Percentiles rank a stretch among this genome's conserved stretches.
These are phyloP conservation scores for Scedosporium apiospermum DNA, from an alignment of 2,329 filamentous ascomycete species.

Conservation along the genomic window DNA sequence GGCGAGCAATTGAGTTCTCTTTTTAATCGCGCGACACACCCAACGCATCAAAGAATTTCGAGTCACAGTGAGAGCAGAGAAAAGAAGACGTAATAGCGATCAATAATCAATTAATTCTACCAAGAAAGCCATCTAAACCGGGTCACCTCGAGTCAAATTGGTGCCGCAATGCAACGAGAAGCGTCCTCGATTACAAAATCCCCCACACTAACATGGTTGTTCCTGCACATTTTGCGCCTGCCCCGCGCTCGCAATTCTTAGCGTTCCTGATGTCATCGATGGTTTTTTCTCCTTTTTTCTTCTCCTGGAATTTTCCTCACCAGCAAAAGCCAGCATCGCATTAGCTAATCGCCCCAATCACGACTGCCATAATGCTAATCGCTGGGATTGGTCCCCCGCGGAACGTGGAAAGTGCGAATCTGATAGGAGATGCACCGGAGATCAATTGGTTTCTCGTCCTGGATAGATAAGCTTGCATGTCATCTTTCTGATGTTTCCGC, in stretches of 20 bases:
- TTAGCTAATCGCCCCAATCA: not conserved
- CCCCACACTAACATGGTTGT: not conserved
- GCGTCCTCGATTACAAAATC: not conserved
- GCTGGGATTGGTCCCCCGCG: not conserved
- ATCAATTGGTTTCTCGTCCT: not conserved
- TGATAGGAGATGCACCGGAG: not conserved
- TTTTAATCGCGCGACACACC: too few relatives aligned
- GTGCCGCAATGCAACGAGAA: too few relatives aligned
- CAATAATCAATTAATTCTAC: too few relatives aligned
- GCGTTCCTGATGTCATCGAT: constrained; percentile 2
- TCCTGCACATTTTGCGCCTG: not conserved
- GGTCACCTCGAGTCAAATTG: too few relatives aligned
- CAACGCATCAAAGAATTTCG: not conserved
- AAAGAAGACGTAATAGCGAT: not conserved
- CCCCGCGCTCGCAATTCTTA: constrained; percentile 6
- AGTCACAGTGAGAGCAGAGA: not conserved
- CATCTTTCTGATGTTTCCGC: not conserved
- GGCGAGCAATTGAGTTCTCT: too few relatives aligned
- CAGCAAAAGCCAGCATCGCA: not conserved
- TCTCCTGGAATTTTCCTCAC: not conserved
- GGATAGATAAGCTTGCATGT: not conserved
- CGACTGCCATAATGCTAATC: not conserved
- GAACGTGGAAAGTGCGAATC: not conserved
- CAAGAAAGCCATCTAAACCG: too few relatives aligned
- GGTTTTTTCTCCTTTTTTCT: not conserved